These are phyloP conservation scores for Fraxinus excelsior DNA, from an alignment of 257 asterid genomes.

Conservation along the genomic window DNA sequence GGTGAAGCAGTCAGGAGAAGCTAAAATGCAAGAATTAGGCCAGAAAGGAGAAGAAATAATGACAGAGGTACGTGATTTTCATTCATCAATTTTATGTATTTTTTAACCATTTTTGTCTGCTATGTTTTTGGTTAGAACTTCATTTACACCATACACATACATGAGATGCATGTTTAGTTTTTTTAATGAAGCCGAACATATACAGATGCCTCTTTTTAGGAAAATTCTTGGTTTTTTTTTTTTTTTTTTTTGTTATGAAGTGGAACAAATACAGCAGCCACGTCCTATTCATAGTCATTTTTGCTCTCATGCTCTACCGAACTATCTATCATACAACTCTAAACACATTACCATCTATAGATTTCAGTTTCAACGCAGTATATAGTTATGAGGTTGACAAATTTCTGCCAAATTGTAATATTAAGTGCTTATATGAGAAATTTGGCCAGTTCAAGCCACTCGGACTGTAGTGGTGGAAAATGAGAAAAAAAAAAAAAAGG, in stretches of 20 bases:
- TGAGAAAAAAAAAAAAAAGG: too few relatives aligned
- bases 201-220: background rate
- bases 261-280: background rate
- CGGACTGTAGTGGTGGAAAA: too few relatives aligned
- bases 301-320: background rate
- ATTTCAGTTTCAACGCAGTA: background rate
- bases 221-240: background rate
- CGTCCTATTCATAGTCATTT: background rate
- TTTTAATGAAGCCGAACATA: background rate
- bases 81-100: background rate
- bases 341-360: background rate
- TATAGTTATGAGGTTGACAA: background rate
- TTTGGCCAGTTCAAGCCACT: background rate
- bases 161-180: background rate
- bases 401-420: background rate
- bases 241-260: background rate
- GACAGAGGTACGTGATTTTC: conserved; percentile 46
- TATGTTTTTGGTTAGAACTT: background rate
- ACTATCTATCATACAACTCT: background rate
- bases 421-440: background rate
- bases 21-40: conserved; percentile 50
- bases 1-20: conserved; percentile 59
- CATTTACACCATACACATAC: background rate
- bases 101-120: background rate
- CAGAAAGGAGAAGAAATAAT: conserved; percentile 62